Conservation (phyloP, 345 rosid genomes). For the Cardamine occulta region DNA sequence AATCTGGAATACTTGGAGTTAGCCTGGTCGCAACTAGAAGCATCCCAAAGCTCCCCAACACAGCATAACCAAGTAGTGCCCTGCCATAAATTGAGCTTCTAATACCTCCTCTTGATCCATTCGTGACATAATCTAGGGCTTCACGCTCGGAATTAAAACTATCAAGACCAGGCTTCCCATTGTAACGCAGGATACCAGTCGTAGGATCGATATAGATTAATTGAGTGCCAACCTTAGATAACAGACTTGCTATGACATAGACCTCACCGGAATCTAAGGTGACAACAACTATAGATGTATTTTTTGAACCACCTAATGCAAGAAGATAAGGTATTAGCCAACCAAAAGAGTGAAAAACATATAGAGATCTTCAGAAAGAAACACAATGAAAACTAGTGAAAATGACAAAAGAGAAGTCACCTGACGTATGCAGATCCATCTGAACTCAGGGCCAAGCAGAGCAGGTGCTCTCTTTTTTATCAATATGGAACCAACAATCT, state of each 20-base stretch:
- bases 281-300: slow-evolving; percentile 72
- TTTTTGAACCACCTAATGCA: slow-evolving; percentile 63
- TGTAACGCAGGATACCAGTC: slow-evolving; percentile 69
- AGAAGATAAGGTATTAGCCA: slow-evolving; percentile 19
- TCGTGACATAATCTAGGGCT: slow-evolving; percentile 71
- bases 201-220: slow-evolving; percentile 89
- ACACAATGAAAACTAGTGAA: not conserved
- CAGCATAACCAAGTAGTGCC: slow-evolving; percentile 88
- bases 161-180: slow-evolving; percentile 71
- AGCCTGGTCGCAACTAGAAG: slow-evolving; percentile 89
- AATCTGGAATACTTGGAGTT: slow-evolving; percentile 64
- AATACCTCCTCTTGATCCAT: slow-evolving; percentile 63
- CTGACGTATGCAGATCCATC: slow-evolving; percentile 65
- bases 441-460: slow-evolving; percentile 39
- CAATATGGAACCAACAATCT: slow-evolving; percentile 24
- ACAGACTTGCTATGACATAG: slow-evolving; percentile 70
- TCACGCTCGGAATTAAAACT: slow-evolving; percentile 75
- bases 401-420: slow-evolving; percentile 38
- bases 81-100: slow-evolving; percentile 57
- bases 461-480: slow-evolving; percentile 18
- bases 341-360: slow-evolving; percentile 2
- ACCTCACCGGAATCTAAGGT: slow-evolving; percentile 79
- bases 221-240: slow-evolving; percentile 69
- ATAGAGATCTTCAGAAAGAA: slow-evolving; percentile 4
- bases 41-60: slow-evolving; percentile 76